Evolutionary conservation across 1,139 yeast species (phyloP).

Genomic region (Diutina rugosa): DNA sequence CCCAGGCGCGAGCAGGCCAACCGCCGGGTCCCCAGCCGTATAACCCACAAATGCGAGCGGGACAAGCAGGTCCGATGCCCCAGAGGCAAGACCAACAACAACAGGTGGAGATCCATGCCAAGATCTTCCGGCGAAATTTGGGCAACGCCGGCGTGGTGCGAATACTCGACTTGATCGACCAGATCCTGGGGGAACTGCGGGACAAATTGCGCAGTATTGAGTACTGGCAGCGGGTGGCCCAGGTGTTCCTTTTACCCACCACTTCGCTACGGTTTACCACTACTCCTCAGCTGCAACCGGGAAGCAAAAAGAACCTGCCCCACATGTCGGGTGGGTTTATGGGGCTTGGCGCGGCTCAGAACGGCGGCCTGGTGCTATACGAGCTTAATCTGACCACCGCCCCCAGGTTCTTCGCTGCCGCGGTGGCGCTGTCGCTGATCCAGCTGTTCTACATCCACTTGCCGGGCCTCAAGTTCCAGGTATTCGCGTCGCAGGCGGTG

Average conservation of each 20-base stretch:
- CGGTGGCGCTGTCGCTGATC: slow-evolving; percentile 31
- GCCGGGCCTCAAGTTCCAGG: slow-evolving; percentile 55
- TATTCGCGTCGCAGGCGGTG: slow-evolving; percentile 52
- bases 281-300: slow-evolving; percentile 7
- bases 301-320: not conserved
- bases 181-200: slow-evolving; percentile 11
- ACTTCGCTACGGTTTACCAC: slow-evolving; percentile 17
- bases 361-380: slow-evolving; percentile 22
- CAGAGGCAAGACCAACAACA: not conserved
- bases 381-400: slow-evolving; percentile 53
- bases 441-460: slow-evolving; percentile 43
- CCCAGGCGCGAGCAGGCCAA: not conserved
- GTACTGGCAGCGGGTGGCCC: slow-evolving; percentile 28
- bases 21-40: not conserved
- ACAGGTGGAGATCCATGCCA: slow-evolving; percentile 12
- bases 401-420: slow-evolving; percentile 50
- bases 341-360: not conserved
- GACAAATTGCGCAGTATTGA: slow-evolving; percentile 18
- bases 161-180: slow-evolving; percentile 10
- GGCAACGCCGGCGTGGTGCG: slow-evolving; percentile 35
- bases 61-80: not conserved
- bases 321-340: not conserved
- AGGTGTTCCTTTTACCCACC: slow-evolving; percentile 21
- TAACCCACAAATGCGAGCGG: not conserved
- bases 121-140: slow-evolving; percentile 25